Percentiles rank a stretch among this genome's conserved stretches.
Evolutionary conservation across 1,284 basidiomycete genomes (phyloP).

Genomic region (Dichomitus squalens): DNA sequence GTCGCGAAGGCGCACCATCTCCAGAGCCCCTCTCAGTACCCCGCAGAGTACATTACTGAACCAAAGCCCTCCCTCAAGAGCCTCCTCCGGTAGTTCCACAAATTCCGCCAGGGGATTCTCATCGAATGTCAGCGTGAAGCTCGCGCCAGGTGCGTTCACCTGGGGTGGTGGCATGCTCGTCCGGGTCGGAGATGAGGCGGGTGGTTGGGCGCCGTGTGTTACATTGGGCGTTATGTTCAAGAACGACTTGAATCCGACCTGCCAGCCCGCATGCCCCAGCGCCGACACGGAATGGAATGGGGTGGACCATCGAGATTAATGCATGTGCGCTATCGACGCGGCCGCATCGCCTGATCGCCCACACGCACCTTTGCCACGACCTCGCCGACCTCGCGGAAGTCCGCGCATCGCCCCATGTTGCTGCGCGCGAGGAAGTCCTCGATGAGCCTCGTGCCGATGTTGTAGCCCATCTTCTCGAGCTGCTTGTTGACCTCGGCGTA

Average conservation of each 20-base stretch:
- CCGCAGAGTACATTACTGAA: conserved; percentile 97
- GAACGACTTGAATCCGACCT: conserved; percentile 99
- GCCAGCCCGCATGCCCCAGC: conserved; percentile 2
- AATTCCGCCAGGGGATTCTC: conserved; percentile 98
- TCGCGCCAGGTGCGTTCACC: conserved; percentile 45
- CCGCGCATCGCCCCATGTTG: conserved; percentile 80
- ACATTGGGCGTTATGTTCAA: conserved; percentile 90
- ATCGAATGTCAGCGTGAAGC: conserved; percentile 86
- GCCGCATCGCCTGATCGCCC: background rate
- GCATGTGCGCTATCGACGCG: background rate
- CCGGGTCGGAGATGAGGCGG: conserved; percentile 48
- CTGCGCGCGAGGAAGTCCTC: conserved; percentile 98
- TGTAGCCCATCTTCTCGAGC: conserved; percentile 95
- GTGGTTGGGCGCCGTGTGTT: conserved; percentile 59
- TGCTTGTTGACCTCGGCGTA: conserved; percentile 89
- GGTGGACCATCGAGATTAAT: background rate
- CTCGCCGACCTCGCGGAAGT: conserved; percentile 94
- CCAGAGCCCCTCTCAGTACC: conserved; percentile 89
- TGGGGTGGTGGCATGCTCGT: conserved; percentile 41
- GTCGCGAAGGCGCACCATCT: conserved; percentile 77
- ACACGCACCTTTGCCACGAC: conserved; percentile 80
- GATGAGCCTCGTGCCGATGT: conserved; percentile 94
- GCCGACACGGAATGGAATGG: background rate
- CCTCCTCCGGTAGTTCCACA: conserved; percentile 95
- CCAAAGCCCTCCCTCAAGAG: conserved; percentile 90